Percentiles rank a stretch among this genome's conserved stretches.
These are phyloP conservation scores for Gossypium arboreum DNA, from an alignment of 345 rosid genomes.

Conservation along the genomic window DNA sequence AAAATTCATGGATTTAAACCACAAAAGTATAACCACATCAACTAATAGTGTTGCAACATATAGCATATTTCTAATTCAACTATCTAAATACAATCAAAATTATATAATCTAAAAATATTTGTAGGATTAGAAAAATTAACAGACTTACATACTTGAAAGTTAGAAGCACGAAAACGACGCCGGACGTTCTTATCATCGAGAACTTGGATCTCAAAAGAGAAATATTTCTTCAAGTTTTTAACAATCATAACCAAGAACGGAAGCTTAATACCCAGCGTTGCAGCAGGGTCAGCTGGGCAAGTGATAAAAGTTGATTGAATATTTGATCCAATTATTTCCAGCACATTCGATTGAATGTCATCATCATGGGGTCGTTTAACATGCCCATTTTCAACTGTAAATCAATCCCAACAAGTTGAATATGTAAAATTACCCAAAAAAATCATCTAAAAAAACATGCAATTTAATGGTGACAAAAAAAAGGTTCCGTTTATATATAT, in stretches of 20 bases:
- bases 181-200: conserved; percentile 97
- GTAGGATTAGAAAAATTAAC: conserved; percentile 25
- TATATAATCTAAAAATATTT: not conserved
- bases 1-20: not conserved
- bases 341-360: conserved; percentile 83
- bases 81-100: not conserved
- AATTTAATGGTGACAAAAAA: not conserved
- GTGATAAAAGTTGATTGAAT: conserved; percentile 90
- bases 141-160: conserved; percentile 91
- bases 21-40: not conserved
- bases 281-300: conserved; percentile 83
- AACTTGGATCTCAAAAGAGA: conserved; percentile 93
- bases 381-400: conserved; percentile 78
- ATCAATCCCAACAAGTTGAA: not conserved
- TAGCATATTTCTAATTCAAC: not conserved
- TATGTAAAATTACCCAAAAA: not conserved
- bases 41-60: not conserved
- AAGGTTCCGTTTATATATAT: not conserved
- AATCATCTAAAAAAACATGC: not conserved
- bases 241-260: conserved; percentile 90
- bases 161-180: conserved; percentile 95
- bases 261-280: conserved; percentile 94
- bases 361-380: conserved; percentile 84
- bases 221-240: conserved; percentile 86
- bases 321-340: conserved; percentile 82